Percentiles rank a stretch among this genome's conserved stretches.
phyloP scores from a whole-genome alignment of 169 alveolate genomes.

The Ichthyophthirius multifiliis region DNA sequence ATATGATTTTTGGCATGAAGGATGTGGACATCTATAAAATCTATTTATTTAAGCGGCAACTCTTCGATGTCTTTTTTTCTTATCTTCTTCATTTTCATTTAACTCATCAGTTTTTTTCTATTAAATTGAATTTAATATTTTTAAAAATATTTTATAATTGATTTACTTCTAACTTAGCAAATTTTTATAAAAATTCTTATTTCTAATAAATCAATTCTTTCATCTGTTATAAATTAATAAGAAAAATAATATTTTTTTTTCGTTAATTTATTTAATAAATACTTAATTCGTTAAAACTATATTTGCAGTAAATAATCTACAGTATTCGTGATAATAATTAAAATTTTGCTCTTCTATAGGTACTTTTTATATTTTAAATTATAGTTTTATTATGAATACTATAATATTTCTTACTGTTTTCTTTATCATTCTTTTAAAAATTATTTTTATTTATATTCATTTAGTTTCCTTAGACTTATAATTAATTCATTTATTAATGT shows the following conservation, averaged over 20 bases:
- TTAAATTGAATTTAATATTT: not conserved
- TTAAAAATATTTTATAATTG: not conserved
- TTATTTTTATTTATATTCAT: no score
- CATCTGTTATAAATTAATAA: not conserved
- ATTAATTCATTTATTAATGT: no score
- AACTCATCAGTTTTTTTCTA: slow-evolving; percentile 22
- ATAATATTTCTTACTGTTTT: no score
- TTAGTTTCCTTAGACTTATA: no score
- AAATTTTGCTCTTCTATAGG: slow-evolving; percentile 10
- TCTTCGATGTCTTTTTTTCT: slow-evolving; percentile 7
- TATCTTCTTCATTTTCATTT: slow-evolving; percentile 15
- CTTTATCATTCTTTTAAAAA: no score
- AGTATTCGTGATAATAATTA: slow-evolving; percentile 16
- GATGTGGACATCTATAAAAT: slow-evolving; percentile 5
- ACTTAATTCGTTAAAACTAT: slow-evolving; percentile 12
- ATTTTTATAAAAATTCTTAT: not conserved
- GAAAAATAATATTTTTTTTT: not conserved
- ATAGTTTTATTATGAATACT: no score
- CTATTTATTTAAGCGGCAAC: slow-evolving; percentile 1
- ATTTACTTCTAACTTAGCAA: not conserved
- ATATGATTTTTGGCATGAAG: slow-evolving; percentile 5
- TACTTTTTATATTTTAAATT: not conserved
- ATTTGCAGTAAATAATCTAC: slow-evolving; percentile 16
- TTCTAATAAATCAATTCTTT: not conserved
- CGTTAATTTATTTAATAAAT: not conserved